phyloP scores from a whole-genome alignment of 768 basidiomycete species.

The Russula sp. region DNA sequence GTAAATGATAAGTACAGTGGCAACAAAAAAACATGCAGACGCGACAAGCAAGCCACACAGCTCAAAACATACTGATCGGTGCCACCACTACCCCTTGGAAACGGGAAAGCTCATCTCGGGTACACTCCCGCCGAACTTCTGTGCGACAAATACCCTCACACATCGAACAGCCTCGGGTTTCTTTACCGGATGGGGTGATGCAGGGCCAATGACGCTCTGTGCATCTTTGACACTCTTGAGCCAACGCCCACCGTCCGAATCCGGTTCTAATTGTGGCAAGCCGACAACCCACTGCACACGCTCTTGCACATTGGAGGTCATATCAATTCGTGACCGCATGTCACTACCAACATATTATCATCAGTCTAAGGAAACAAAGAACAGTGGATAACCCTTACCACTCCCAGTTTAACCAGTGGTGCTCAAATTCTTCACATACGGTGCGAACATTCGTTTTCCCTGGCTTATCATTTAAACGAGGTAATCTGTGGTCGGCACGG shows the following conservation, averaged over 20 bases:
- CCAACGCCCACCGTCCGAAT: conserved; percentile 50
- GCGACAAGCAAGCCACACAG: not conserved
- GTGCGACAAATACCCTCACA: conserved; percentile 21
- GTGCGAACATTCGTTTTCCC: conserved; percentile 24
- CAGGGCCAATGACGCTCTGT: not conserved
- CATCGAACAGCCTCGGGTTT: conserved; percentile 15
- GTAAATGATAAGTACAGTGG: not conserved
- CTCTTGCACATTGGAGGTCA: conserved; percentile 43
- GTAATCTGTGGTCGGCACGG: conserved; percentile 29
- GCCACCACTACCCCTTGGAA: not conserved
- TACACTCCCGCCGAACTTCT: conserved; percentile 10
- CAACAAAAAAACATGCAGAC: not conserved
- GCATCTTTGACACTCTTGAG: conserved; percentile 27
- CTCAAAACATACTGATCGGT: not conserved
- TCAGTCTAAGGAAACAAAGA: not conserved
- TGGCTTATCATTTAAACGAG: conserved; percentile 27
- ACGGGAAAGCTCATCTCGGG: not conserved
- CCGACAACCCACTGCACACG: conserved; percentile 50
- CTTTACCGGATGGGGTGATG: not conserved
- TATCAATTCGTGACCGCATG: conserved; percentile 64
- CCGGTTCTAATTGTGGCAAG: conserved; percentile 24
- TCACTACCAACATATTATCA: conserved; percentile 39
- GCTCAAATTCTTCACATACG: conserved; percentile 54
- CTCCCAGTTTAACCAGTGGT: conserved; percentile 63
- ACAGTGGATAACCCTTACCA: conserved; percentile 33